Evolutionary conservation across 345 rosid species (phyloP), one percentile per base, ranked within the genome.

Genomic region (Acer campestre): DNA sequence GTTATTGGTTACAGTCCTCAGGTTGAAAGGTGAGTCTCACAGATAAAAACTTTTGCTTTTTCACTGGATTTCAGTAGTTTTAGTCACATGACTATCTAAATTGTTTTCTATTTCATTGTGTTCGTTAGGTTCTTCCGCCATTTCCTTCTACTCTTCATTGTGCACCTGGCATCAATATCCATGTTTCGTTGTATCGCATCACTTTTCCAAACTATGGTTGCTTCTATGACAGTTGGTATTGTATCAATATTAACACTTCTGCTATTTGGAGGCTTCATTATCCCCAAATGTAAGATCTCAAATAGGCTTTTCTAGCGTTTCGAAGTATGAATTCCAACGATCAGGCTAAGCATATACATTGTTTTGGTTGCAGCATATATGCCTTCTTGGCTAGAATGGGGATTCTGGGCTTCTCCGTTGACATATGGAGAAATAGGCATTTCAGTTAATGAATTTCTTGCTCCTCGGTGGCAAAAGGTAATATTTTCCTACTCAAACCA

Each of bases 391-490:
- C 27, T 68, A 16, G 23, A 44, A 12, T 68, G 71, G 71, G 71
- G 31, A 44, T 68, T 44, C 23, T 68, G 55, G 71, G 29, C 46
- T 68, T 68, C 31, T 53, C 71, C 71, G 1, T 13, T 44, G 53
- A 67, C 53, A 67, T 67, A 67, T 42, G 70, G 51, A 8, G 53
- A 67, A 10, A 38, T 67, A 42, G 53, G 56, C 35, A 18, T 68
- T 40, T 10, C 56, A 20, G 17, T 68, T 10, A 68, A 68, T 20
- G 71, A 68, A n/a, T 68, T 68, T 20, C 56, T 68, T 44, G 71
- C 71, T 44, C 71, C 71, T 7, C 29, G 71, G 4, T 68, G 71
- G 71, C 56, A 68, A 68, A 68, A 68, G 56, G 71, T 68, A 1
- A 44, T 27, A 49, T 27, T 42, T 53, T 10, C n/a, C 23, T 27